Base-by-base conservation (phyloP, 352 stramenopile genomes). In the Elongisporangium prolatum region DNA sequence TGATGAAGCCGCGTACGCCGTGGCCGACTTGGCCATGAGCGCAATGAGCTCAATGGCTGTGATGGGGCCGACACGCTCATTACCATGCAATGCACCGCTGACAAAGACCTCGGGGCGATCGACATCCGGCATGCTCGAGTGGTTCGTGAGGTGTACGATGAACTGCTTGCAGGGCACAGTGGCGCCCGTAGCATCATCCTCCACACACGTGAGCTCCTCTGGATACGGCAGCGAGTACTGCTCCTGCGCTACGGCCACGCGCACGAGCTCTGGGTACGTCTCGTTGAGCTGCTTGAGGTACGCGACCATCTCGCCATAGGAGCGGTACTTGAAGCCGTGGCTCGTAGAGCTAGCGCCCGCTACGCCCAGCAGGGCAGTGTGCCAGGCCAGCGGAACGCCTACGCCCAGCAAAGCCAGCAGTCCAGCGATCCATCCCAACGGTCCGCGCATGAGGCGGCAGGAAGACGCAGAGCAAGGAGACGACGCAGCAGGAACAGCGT, bases 1-100 rank as follows among this genome's bases (percentile, higher is more conserved):
- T 17, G 34, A 0, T 16, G 34, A 44, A 16, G 51, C 48, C 50
- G 67, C 72, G 56, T 82, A 80, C 49, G 48, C 66, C 14, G 69
- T 77, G 9, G 76, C 74, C 38, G 80, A 82, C 51, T 88, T 77
- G 20, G 83, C 79, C 4, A 98, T 58, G 11, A 99, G 57, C 49
- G 97, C 73, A 44, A 95, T 78, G 21, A 96, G 80, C 68, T 98
- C 86, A 54, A 99, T 78, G 20, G 96, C 83, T 21, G 93, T 80
- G 21, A 89, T 84, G 21, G 96, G 95, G 2, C 93, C 95, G 0
- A 99, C 84, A 25, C 93, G 84, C 78, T 99, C 96, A 67, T 99
- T 89, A 56, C 97, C 97, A 63, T 99, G 97, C n/a, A 99, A 67
- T 47, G 90, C 89, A 63, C 97, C 97, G 60, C 88, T 98, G 64